Percentiles rank a stretch among this genome's conserved stretches.
Conservation (phyloP, 306 rosid genomes). For the Trifolium dubium region DNA sequence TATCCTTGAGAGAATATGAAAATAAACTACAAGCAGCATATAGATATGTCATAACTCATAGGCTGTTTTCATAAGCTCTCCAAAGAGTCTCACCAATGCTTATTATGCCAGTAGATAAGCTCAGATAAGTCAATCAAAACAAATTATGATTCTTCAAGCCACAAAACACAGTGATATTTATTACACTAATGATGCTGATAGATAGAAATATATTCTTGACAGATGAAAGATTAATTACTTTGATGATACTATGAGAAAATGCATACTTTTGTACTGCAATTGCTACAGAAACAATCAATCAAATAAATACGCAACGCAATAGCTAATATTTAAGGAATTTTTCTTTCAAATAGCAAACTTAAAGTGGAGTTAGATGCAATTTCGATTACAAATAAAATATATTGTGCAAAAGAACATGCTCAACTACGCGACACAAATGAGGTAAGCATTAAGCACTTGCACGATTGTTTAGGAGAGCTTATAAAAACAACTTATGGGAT, state of each 20-base stretch:
- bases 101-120: neutral
- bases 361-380: neutral
- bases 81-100: neutral
- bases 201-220: too few species aligned
- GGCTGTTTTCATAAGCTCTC: neutral
- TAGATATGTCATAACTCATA: neutral
- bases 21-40: neutral
- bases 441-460: neutral
- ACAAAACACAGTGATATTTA: too few species aligned
- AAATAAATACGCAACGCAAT: too few species aligned
- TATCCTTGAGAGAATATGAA: neutral
- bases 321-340: too few species aligned
- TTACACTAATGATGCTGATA: too few species aligned
- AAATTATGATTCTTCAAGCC: too few species aligned
- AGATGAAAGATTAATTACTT: too few species aligned
- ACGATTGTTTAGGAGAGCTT: neutral
- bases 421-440: conserved; percentile 1
- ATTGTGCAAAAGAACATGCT: conserved; percentile 15
- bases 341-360: too few species aligned
- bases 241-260: too few species aligned
- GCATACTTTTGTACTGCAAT: too few species aligned
- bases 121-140: too few species aligned
- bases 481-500: neutral
- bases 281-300: too few species aligned
- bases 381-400: neutral